These are phyloP conservation scores for Alternaria brassicicola DNA, from an alignment of 2,329 filamentous ascomycete species.

Conservation along the genomic window DNA sequence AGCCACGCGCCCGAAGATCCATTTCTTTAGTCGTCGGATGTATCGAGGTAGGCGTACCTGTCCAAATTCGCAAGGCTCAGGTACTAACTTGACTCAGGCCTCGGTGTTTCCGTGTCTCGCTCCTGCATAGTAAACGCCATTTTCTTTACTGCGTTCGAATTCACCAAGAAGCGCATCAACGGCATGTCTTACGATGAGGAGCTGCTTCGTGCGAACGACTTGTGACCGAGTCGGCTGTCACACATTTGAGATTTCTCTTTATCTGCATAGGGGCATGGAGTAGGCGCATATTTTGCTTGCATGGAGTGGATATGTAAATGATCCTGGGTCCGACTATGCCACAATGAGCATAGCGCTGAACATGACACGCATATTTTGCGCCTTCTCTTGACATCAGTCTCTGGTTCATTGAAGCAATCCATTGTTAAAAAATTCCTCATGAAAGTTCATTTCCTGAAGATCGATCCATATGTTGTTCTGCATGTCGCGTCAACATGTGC, in stretches of 20 bases:
- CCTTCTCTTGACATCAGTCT: not conserved
- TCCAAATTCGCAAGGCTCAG: not conserved
- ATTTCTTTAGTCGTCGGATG: constrained; percentile 78
- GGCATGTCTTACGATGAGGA: constrained; percentile 47
- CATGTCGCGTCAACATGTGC: no score
- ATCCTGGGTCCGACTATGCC: constrained; percentile 10
- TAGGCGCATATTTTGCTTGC: constrained; percentile 17
- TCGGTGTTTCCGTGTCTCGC: constrained; percentile 82
- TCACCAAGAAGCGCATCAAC: constrained; percentile 69
- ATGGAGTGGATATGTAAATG: constrained; percentile 17
- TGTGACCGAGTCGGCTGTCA: constrained; percentile 15
- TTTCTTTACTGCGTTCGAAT: constrained; percentile 88
- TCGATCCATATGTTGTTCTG: no score
- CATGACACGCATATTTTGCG: constrained; percentile 2
- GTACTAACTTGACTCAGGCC: constrained; percentile 43
- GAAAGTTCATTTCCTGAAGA: no score
- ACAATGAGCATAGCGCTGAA: constrained; percentile 22
- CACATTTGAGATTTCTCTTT: not conserved
- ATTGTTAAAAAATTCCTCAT: no score
- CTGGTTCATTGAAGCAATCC: no score
- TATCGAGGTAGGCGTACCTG: constrained; percentile 67
- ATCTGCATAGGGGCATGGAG: constrained; percentile 34
- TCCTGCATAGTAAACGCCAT: constrained; percentile 85
- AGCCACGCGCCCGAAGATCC: constrained; percentile 67
- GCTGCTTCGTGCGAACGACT: constrained; percentile 36